Evolutionary conservation across 2,329 filamentous ascomycete species (phyloP).

Genomic region (Cordyceps militaris): DNA sequence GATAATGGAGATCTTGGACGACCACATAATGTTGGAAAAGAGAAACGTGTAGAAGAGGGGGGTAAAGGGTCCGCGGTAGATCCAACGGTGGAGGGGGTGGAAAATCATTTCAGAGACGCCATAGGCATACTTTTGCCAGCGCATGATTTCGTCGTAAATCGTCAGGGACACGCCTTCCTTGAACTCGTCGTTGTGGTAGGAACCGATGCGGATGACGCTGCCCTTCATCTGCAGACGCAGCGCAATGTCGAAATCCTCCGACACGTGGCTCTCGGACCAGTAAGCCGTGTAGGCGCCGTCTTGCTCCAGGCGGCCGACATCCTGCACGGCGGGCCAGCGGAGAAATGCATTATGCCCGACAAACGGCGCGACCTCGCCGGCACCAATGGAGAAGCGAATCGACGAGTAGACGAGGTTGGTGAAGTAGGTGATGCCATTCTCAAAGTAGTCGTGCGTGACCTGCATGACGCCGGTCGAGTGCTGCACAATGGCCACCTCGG

Average conservation of each 20-base stretch:
- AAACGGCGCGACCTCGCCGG: constrained; percentile 66
- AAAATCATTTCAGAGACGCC: constrained; percentile 67
- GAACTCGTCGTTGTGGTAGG: constrained; percentile 63
- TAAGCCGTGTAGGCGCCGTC: constrained; percentile 54
- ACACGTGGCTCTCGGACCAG: constrained; percentile 71
- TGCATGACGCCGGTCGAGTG: constrained; percentile 73
- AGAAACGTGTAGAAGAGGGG: constrained; percentile 56
- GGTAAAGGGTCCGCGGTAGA: constrained; percentile 56
- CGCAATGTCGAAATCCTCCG: constrained; percentile 71
- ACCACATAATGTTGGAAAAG: constrained; percentile 52
- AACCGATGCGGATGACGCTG: constrained; percentile 60
- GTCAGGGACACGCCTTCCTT: constrained; percentile 68
- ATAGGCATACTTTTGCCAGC: constrained; percentile 70
- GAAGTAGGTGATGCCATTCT: constrained; percentile 69
- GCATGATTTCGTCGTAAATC: constrained; percentile 63
- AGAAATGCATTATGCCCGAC: constrained; percentile 73
- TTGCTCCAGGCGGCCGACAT: constrained; percentile 36
- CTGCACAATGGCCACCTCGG: constrained; percentile 65
- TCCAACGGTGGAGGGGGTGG: constrained; percentile 57
- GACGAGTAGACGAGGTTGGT: constrained; percentile 71
- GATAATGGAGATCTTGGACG: constrained; percentile 64
- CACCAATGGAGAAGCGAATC: constrained; percentile 63
- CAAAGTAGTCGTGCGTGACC: constrained; percentile 64
- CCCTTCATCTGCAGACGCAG: constrained; percentile 63
- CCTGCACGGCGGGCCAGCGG: constrained; percentile 48